Conservation (phyloP, 805 yeast species). For the Metschnikowia baotianmanensis region DNA sequence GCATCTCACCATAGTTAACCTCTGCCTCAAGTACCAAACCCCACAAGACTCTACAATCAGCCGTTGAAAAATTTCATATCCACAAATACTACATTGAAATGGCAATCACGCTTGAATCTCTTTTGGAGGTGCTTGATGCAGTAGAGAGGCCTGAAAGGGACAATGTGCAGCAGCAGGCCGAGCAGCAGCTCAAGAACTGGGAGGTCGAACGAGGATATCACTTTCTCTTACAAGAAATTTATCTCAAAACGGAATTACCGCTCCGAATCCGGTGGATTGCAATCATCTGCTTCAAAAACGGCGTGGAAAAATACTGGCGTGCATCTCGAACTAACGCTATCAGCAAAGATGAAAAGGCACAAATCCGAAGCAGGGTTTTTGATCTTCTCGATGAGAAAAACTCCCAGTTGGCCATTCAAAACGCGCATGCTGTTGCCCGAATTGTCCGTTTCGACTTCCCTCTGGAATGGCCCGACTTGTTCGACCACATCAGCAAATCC, state of each 20-base stretch:
- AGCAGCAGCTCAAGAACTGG: conserved; percentile 67
- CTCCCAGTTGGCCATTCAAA: conserved; percentile 72
- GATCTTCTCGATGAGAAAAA: conserved; percentile 64
- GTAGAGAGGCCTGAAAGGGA: conserved; percentile 46
- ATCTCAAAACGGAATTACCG: conserved; percentile 56
- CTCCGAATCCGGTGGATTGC: conserved; percentile 82
- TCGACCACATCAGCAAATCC: conserved; percentile 56
- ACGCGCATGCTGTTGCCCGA: conserved; percentile 77
- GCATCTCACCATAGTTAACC: neutral
- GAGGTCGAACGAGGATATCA: conserved; percentile 61
- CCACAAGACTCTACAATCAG: too few species aligned
- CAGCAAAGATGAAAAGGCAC: conserved; percentile 63
- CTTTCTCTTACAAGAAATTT: conserved; percentile 52
- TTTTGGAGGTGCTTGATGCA: conserved; percentile 27
- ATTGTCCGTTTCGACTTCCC: conserved; percentile 88
- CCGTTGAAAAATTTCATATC: too few species aligned
- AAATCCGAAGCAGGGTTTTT: conserved; percentile 59
- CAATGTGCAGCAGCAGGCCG: conserved; percentile 60
- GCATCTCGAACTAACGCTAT: conserved; percentile 53
- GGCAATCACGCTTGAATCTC: conserved; percentile 27
- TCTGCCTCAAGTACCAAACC: neutral
- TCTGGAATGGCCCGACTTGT: conserved; percentile 75
- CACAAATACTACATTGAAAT: conserved; percentile 11
- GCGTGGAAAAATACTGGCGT: conserved; percentile 84
- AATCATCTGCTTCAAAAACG: conserved; percentile 83